Base-by-base conservation (phyloP, 805 yeast species). In the Cyberlindnera americana region DNA sequence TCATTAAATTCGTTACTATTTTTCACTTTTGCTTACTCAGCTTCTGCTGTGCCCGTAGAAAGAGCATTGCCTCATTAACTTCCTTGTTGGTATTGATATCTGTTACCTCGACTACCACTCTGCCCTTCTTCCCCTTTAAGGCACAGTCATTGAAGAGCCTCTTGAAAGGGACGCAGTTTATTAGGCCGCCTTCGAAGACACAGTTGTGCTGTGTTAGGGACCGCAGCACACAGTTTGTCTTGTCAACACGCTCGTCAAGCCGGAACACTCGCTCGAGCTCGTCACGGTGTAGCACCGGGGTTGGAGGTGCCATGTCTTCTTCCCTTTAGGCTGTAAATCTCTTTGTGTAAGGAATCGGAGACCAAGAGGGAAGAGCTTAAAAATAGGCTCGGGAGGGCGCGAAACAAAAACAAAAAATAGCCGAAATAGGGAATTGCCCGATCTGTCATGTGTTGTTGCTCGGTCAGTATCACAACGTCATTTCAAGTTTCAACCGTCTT, bases 191-290 rank as follows among this genome's bases (percentile, higher is more conserved):
- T 37, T 66, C 65, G 44, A 64, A 69, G 6, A 72, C 62, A 49
- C 80, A 75, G 43, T 72, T 73, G 50, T 61, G 61, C 50, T 75
- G 80, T 0, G 67, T 60, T 16, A 74, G 47, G 12, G 72, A 59
- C 45, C 62, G 64, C 7, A 72, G 52, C n/a, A 42, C 27, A 44
- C 72, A 66, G 15, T 48, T 39, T 11, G 29, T 41, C 16, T 38
- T 36, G 19, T 48, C 45, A 2, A 38, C n/a, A n/a, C 24, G 31
- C 18, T 27, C 25, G 3, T 44, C 37, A 5, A 48, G 53, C 6
- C 57, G 57, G 27, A 49, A 59, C 27, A 46, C 37, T 16, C 42
- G 44, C 30, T 50, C 49, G 17, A 66, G 56, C 37, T 71, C 75
- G 3, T 61, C 67, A 21, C 60, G 42, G 3, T 62, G 49, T 35